A percentile compares a stretch with the other conserved stretches of the same genome.
Evolutionary conservation across 2,329 filamentous ascomycete species (phyloP).

Genomic region (Colletotrichum simmondsii): DNA sequence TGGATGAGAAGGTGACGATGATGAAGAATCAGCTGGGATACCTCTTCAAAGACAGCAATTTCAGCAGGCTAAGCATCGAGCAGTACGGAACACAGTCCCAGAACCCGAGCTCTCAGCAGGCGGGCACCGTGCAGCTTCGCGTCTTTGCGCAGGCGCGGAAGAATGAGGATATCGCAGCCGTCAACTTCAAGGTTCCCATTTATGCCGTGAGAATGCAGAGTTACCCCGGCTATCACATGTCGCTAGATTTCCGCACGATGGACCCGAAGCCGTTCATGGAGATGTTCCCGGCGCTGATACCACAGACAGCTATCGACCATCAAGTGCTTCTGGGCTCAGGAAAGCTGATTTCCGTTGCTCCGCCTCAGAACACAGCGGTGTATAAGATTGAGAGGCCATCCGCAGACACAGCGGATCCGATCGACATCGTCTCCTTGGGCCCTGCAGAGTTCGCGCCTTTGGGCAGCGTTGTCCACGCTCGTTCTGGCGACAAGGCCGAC

Average conservation of each 20-base stretch:
- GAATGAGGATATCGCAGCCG: constrained; percentile 36
- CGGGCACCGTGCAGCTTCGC: constrained; percentile 37
- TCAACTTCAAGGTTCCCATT: constrained; percentile 44
- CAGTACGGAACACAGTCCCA: constrained; percentile 36
- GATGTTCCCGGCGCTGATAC: constrained; percentile 50
- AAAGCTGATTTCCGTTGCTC: not conserved
- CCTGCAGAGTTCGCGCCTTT: constrained; percentile 35
- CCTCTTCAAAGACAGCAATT: constrained; percentile 42
- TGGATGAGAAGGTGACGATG: constrained; percentile 37
- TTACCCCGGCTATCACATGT: constrained; percentile 56
- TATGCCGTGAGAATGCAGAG: constrained; percentile 53
- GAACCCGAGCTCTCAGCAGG: constrained; percentile 39
- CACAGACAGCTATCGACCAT: constrained; percentile 41
- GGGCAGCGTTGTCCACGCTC: constrained; percentile 47
- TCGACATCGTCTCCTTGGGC: constrained; percentile 15
- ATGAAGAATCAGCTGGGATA: constrained; percentile 38
- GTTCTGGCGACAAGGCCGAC: constrained; percentile 51
- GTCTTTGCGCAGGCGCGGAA: constrained; percentile 41
- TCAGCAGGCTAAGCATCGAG: constrained; percentile 48
- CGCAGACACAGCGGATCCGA: constrained; percentile 7
- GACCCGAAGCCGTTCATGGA: constrained; percentile 55
- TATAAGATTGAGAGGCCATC: constrained; percentile 24
- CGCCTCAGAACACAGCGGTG: not conserved
- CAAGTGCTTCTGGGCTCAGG: constrained; percentile 34
- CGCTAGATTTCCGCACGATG: constrained; percentile 55